Percentiles rank a stretch among this genome's conserved stretches.
These are phyloP conservation scores for Penicillium corylophilum DNA, from an alignment of 2,329 filamentous ascomycete genomes.

Conservation along the genomic window DNA sequence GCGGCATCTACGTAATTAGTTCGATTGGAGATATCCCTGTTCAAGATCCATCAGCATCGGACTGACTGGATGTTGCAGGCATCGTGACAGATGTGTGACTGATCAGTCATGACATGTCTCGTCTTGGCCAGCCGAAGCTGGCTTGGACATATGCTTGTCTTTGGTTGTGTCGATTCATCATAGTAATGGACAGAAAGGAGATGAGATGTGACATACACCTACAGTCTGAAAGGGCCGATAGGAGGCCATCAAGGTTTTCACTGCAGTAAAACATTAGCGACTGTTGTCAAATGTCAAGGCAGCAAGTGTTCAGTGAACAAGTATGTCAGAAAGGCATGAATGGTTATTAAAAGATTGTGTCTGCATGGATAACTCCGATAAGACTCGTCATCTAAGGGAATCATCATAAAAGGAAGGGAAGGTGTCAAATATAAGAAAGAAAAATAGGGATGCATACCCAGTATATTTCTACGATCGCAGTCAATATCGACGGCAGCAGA, in stretches of 20 bases:
- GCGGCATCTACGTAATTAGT: constrained; percentile 8
- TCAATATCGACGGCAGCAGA: constrained; percentile 8
- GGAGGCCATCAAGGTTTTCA: neutral
- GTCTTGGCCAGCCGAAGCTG: constrained; percentile 47
- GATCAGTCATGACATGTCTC: constrained; percentile 54
- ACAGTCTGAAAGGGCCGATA: constrained; percentile 5
- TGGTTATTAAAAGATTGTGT: constrained; percentile 56
- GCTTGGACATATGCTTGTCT: constrained; percentile 99
- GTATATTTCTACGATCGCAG: constrained; percentile 13
- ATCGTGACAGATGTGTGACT: constrained; percentile 29
- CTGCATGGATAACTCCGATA: constrained; percentile 63
- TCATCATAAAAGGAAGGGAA: constrained; percentile 45
- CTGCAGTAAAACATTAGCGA: constrained; percentile 11
- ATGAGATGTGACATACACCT: constrained; percentile 30
- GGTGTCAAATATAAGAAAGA: neutral
- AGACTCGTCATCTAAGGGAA: constrained; percentile 64
- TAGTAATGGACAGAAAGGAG: constrained; percentile 37
- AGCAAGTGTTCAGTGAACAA: constrained; percentile 8
- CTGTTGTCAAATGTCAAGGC: constrained; percentile 5
- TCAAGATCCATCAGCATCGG: constrained; percentile 29
- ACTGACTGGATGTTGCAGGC: constrained; percentile 16
- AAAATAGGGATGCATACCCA: constrained; percentile 16
- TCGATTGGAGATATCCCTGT: constrained; percentile 14
- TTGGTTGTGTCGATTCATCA: constrained; percentile 80
- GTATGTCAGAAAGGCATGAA: constrained; percentile 59